Conservation (phyloP, 1,284 basidiomycete genomes). For the Pyrrhoderma lamaoense region DNA sequence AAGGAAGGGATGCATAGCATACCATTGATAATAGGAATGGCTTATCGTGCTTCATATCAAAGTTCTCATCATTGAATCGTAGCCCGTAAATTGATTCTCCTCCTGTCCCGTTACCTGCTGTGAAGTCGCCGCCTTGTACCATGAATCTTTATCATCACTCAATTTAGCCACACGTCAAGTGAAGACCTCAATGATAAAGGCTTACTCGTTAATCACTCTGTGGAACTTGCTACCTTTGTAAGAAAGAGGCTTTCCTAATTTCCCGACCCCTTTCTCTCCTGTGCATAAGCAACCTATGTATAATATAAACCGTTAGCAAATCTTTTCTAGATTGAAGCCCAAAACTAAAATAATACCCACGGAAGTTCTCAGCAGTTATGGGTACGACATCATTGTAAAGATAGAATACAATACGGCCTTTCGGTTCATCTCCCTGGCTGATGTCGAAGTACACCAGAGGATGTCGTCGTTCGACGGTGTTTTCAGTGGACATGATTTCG, state of each 20-base stretch:
- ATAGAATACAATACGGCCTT: constrained; percentile 68
- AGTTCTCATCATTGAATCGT: constrained; percentile 90
- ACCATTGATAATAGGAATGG: constrained; percentile 95
- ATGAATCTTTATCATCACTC: constrained; percentile 47
- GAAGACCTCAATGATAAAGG: constrained; percentile 21
- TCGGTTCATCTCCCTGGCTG: constrained; percentile 63
- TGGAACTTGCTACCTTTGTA: constrained; percentile 85
- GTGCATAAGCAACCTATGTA: constrained; percentile 74
- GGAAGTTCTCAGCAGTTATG: constrained; percentile 90
- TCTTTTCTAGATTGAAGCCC: too few relatives aligned
- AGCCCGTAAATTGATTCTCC: constrained; percentile 92
- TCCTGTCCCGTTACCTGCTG: constrained; percentile 77
- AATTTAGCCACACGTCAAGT: constrained; percentile 25
- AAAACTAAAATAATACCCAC: constrained; percentile 36
- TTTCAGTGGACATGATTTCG: too few relatives aligned
- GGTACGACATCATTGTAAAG: constrained; percentile 77
- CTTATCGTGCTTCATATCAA: constrained; percentile 74
- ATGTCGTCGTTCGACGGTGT: constrained; percentile 23
- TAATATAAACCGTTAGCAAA: not conserved
- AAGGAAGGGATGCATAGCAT: constrained; percentile 27
- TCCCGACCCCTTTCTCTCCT: constrained; percentile 71
- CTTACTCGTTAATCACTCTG: constrained; percentile 81
- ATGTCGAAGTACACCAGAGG: constrained; percentile 77
- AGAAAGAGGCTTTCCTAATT: constrained; percentile 51
- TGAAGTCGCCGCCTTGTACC: constrained; percentile 74